Conservation (phyloP, 1,284 basidiomycete genomes). For the Sanghuangporus sanghuang region DNA sequence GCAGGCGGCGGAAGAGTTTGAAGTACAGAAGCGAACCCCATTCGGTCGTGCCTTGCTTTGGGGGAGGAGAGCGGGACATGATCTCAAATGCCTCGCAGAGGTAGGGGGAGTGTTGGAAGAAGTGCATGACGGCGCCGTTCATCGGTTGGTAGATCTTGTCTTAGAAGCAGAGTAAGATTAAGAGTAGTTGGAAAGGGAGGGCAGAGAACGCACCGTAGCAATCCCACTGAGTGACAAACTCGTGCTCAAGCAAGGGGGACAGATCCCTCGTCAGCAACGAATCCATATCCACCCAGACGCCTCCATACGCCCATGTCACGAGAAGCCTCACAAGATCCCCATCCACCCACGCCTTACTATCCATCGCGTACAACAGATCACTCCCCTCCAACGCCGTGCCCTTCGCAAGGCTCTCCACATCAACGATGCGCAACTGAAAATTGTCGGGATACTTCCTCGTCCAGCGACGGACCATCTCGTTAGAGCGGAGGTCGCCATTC, state of each 20-base stretch:
- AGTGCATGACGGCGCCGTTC: constrained; percentile 93
- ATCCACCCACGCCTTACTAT: constrained; percentile 87
- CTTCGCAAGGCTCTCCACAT: constrained; percentile 60
- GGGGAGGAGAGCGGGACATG: constrained; percentile 71
- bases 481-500: constrained; percentile 67
- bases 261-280: constrained; percentile 82
- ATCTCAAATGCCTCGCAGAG: constrained; percentile 92
- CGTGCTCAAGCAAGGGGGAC: constrained; percentile 78
- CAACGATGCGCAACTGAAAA: constrained; percentile 63
- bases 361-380: constrained; percentile 51
- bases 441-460: constrained; percentile 58
- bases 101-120: constrained; percentile 82
- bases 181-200: neutral
- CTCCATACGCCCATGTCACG: constrained; percentile 85
- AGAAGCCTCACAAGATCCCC: constrained; percentile 84
- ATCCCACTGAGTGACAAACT: constrained; percentile 96
- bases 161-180: constrained; percentile 26
- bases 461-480: constrained; percentile 59
- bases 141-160: constrained; percentile 84
- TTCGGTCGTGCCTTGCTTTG: constrained; percentile 76
- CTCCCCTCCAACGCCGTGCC: constrained; percentile 74
- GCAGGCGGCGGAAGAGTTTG: constrained; percentile 79
- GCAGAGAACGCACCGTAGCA: constrained; percentile 70
- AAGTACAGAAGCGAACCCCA: constrained; percentile 90
- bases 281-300: constrained; percentile 96